Percentiles rank a stretch among this genome's conserved stretches.
Conservation (phyloP, 129 eudicot species). For the Silybum marianum region DNA sequence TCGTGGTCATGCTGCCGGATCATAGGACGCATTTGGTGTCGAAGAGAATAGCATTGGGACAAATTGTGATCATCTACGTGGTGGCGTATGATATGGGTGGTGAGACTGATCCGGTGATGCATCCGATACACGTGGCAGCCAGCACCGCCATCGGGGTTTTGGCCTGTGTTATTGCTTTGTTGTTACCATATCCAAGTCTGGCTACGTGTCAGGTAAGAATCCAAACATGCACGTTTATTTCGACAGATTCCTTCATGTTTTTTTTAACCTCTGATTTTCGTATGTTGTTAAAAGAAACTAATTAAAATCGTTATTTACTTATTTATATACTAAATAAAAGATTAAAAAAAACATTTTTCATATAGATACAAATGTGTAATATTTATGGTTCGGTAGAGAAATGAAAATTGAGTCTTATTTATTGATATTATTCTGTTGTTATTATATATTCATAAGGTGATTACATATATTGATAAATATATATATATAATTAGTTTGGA, state of each 20-base stretch:
- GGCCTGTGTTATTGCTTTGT: constrained; percentile 73
- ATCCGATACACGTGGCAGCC: constrained; percentile 75
- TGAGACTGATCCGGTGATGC: constrained; percentile 64
- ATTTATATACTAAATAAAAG: no score
- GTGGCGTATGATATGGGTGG: constrained; percentile 54
- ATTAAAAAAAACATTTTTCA: background rate
- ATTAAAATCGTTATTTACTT: no score
- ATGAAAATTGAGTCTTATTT: no score
- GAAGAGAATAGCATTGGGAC: constrained; percentile 86
- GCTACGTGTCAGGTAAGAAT: constrained; percentile 67
- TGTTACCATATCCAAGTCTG: constrained; percentile 79
- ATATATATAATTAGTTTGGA: no score
- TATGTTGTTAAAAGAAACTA: no score
- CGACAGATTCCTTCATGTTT: background rate
- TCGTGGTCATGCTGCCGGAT: constrained; percentile 67
- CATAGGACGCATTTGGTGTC: constrained; percentile 54
- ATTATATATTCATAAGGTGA: no score
- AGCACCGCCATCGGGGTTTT: constrained; percentile 85
- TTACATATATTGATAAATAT: no score
- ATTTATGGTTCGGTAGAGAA: background rate
- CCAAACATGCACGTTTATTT: background rate
- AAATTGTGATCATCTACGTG: constrained; percentile 78
- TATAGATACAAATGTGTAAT: background rate
- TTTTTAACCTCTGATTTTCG: background rate
- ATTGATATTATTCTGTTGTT: background rate